phyloP scores from a whole-genome alignment of 2,329 filamentous ascomycete species.

The Metarhizium rileyi region DNA sequence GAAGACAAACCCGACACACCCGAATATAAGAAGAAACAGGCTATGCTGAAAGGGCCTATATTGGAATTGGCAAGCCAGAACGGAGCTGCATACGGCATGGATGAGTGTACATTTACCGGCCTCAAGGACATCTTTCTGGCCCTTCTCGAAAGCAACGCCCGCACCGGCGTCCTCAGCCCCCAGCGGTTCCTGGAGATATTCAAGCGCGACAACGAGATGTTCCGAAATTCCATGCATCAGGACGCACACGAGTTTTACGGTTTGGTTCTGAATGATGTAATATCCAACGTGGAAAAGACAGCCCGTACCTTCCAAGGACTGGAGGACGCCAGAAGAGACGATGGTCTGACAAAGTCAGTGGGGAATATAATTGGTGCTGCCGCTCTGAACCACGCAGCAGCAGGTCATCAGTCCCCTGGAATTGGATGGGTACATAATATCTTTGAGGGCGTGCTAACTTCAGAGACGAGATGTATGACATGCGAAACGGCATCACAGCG shows the following conservation, averaged over 20 bases:
- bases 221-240: constrained; percentile 93
- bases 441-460: constrained; percentile 89
- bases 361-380: constrained; percentile 26
- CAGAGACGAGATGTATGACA: constrained; percentile 91
- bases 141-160: constrained; percentile 68
- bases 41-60: constrained; percentile 78
- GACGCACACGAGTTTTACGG: constrained; percentile 97
- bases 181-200: constrained; percentile 90
- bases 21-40: constrained; percentile 97
- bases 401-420: constrained; percentile 45
- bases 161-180: constrained; percentile 85
- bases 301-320: constrained; percentile 54
- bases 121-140: constrained; percentile 95
- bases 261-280: constrained; percentile 88
- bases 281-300: constrained; percentile 86
- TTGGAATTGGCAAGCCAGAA: constrained; percentile 79
- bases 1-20: constrained; percentile 93
- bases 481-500: constrained; percentile 93
- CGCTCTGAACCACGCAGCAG: constrained; percentile 24
- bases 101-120: constrained; percentile 87
- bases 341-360: constrained; percentile 42
- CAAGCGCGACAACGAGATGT: constrained; percentile 93
- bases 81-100: constrained; percentile 74
- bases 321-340: constrained; percentile 28
- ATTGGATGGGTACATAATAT: constrained; percentile 94